Evolutionary conservation across 257 asterid genomes (phyloP).

Genomic region (Solanum stenotomum): DNA sequence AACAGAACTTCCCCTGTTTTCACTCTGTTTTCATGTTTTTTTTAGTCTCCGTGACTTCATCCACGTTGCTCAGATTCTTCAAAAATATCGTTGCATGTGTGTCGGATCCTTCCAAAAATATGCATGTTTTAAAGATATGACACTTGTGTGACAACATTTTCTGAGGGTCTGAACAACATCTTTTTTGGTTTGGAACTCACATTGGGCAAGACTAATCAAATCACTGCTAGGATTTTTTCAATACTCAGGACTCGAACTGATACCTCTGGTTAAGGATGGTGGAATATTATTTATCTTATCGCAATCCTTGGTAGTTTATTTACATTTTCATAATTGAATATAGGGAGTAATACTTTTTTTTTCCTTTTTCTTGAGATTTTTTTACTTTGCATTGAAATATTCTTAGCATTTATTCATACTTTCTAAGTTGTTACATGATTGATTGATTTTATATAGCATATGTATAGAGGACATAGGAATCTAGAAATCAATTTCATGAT

Average conservation of each 20-base stretch:
- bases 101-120: not conserved
- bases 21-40: not conserved
- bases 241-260: not conserved
- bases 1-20: constrained; percentile 10
- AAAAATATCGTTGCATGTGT: not conserved
- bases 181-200: not conserved
- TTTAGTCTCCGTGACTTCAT: not conserved
- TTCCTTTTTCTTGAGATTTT: not conserved
- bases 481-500: not conserved
- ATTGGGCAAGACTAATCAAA: not conserved
- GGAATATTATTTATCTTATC: not conserved
- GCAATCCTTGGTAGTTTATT: not conserved
- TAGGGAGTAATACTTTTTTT: not conserved
- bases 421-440: not conserved
- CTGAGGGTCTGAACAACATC: not conserved
- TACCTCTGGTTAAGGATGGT: not conserved
- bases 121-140: not conserved
- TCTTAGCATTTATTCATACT: not conserved
- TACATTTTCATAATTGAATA: not conserved
- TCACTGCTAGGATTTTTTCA: not conserved
- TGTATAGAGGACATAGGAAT: not conserved
- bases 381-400: not conserved
- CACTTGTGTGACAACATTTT: not conserved
- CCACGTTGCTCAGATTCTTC: not conserved
- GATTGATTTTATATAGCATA: not conserved